A percentile compares a stretch with the other conserved stretches of the same genome.
Conservation (phyloP, 208 protist species). For the Trypanosoma mega region DNA sequence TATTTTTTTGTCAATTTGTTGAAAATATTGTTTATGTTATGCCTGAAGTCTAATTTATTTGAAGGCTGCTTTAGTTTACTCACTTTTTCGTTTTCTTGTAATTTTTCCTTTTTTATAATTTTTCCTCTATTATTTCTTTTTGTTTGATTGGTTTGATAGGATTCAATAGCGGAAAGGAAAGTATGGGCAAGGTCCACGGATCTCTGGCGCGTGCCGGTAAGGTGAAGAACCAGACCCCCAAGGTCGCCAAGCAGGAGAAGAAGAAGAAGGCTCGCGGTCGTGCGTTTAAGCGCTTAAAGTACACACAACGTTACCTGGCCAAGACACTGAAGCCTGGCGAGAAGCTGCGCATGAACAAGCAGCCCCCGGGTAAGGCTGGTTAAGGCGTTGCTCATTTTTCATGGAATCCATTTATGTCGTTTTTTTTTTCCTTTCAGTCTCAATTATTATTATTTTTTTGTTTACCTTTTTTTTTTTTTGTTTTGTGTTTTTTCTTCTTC, state of each 20-base stretch:
- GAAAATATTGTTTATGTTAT: neutral
- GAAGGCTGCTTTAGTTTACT: neutral
- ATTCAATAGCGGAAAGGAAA: conserved; percentile 4
- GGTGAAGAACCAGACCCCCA: conserved; percentile 98
- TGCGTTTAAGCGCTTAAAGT: conserved; percentile 97
- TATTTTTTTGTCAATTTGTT: conserved; percentile 19
- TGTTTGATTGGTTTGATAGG: neutral
- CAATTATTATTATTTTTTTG: neutral
- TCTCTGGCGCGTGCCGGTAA: conserved; percentile 98
- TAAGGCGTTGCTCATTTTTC: no score
- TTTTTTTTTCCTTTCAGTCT: conserved; percentile 2
- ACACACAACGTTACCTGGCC: conserved; percentile 96
- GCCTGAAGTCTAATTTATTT: neutral
- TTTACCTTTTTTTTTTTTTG: neutral
- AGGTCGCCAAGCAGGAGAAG: conserved; percentile 94
- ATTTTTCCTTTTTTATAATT: neutral
- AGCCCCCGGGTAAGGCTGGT: conserved; percentile 88
- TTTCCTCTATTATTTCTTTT: conserved; percentile 7
- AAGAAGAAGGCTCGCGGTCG: conserved; percentile 59
- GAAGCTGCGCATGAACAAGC: conserved; percentile 94
- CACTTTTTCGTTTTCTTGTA: neutral
- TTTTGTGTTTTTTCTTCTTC: neutral
- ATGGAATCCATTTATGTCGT: no score
- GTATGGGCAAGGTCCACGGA: conserved; percentile 41
- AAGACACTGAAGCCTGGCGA: conserved; percentile 91